These are phyloP conservation scores for Cutaneotrichosporon daszewskae DNA, from an alignment of 1,284 basidiomycete species.

Conservation along the genomic window DNA sequence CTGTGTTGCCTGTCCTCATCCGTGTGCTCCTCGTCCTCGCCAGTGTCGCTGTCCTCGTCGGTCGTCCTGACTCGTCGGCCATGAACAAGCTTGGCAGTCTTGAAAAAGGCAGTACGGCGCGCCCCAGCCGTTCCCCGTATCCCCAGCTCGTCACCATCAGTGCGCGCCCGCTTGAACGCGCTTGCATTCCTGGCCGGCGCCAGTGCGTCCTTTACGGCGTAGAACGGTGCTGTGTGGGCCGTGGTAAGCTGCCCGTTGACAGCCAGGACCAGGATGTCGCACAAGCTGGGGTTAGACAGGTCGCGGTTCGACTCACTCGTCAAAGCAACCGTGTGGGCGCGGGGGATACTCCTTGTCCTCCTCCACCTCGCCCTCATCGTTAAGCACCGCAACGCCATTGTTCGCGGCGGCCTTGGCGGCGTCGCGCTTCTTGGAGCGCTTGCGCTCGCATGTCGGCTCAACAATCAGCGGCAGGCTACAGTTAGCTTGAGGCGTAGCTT, in stretches of 20 bases:
- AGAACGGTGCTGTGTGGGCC: conserved; percentile 2
- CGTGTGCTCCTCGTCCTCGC: conserved; percentile 12
- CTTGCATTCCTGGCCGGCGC: conserved; percentile 12
- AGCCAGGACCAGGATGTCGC: conserved; percentile 27
- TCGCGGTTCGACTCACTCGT: conserved; percentile 20
- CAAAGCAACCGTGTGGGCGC: conserved; percentile 31
- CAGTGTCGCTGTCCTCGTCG: neutral
- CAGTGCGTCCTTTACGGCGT: conserved; percentile 21
- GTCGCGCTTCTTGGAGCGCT: conserved; percentile 18
- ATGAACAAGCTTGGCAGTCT: no score
- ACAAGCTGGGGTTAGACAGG: conserved; percentile 12
- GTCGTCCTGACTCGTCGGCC: no score
- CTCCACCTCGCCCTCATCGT: conserved; percentile 19
- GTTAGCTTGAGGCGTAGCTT: neutral
- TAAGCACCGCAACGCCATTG: conserved; percentile 17
- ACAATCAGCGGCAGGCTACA: conserved; percentile 26
- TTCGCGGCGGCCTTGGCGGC: conserved; percentile 10
- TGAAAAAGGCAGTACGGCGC: no score
- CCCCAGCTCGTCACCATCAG: conserved; percentile 1
- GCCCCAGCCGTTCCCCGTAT: neutral
- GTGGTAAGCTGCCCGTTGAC: conserved; percentile 26
- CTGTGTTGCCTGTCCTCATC: no score
- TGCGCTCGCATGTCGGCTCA: conserved; percentile 26
- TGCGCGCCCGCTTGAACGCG: conserved; percentile 14
- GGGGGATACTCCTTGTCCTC: conserved; percentile 20